phyloP scores from a whole-genome alignment of 164 flowering plant genomes.

The Vitis cinerea region DNA sequence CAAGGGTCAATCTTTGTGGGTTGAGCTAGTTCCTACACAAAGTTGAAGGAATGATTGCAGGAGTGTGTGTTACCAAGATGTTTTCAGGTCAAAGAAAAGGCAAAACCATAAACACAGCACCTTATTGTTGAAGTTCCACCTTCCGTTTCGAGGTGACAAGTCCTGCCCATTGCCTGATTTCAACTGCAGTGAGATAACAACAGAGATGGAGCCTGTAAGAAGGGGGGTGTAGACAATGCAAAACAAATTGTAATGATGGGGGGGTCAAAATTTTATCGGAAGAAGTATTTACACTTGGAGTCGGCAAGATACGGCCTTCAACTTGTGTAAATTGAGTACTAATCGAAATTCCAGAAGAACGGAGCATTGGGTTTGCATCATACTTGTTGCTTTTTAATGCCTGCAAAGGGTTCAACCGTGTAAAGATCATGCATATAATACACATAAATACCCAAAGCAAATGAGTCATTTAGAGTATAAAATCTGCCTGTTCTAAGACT shows the following conservation, averaged over 20 bases:
- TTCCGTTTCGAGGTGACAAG: slow-evolving; percentile 13
- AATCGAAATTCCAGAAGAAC: slow-evolving; percentile 42
- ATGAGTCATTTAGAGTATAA: not conserved
- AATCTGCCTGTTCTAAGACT: slow-evolving; percentile 26
- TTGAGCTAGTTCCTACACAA: slow-evolving; percentile 12
- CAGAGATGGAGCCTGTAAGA: not conserved
- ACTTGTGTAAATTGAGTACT: slow-evolving; percentile 32
- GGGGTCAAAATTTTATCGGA: not conserved
- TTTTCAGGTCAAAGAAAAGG: not conserved
- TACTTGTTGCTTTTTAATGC: slow-evolving; percentile 31
- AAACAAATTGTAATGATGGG: not conserved
- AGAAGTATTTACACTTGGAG: slow-evolving; percentile 32
- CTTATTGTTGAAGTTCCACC: slow-evolving; percentile 25
- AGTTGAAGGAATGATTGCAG: not conserved
- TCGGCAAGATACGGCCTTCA: slow-evolving; percentile 42
- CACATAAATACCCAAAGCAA: not conserved
- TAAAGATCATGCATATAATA: not conserved
- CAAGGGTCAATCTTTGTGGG: slow-evolving; percentile 12
- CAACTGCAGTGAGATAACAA: slow-evolving; percentile 2
- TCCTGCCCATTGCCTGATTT: slow-evolving; percentile 21
- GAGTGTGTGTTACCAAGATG: not conserved
- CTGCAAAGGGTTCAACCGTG: not conserved
- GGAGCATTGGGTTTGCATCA: slow-evolving; percentile 45
- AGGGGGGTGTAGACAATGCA: not conserved
- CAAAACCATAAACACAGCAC: slow-evolving; percentile 1